Percentiles rank a stretch among this genome's conserved stretches.
These are phyloP conservation scores for Cyberlindnera bimundalis DNA, from an alignment of 805 yeast species.

Conservation along the genomic window DNA sequence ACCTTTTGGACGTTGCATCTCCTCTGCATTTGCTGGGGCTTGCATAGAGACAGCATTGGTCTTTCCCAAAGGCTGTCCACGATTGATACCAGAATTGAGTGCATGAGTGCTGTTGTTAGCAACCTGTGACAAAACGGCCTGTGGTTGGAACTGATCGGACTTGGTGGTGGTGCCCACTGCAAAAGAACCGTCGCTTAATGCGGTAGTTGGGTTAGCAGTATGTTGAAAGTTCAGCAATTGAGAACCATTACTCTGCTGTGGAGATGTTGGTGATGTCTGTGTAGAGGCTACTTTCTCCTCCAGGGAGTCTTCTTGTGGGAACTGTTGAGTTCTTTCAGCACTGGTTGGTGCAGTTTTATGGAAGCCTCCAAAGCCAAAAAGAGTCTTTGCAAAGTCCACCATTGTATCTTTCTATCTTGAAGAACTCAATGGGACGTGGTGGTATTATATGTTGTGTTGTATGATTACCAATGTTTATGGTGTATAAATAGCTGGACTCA, in stretches of 20 bases:
- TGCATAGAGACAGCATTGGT: constrained; percentile 2
- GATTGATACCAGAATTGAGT: not conserved
- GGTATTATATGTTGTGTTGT: too few species aligned
- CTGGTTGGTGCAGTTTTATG: constrained; percentile 19
- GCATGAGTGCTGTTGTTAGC: constrained; percentile 17
- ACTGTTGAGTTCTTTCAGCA: constrained; percentile 12
- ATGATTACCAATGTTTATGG: too few species aligned
- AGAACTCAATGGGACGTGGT: too few species aligned
- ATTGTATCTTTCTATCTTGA: constrained; percentile 20
- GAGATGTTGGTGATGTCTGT: constrained; percentile 9
- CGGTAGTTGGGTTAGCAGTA: constrained; percentile 65
- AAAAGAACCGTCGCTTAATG: constrained; percentile 55
- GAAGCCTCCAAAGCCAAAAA: constrained; percentile 35
- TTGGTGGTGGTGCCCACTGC: constrained; percentile 67
- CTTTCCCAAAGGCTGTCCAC: not conserved
- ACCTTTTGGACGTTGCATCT: constrained; percentile 56
- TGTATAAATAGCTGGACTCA: too few species aligned
- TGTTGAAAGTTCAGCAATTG: constrained; percentile 40
- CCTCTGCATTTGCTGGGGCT: constrained; percentile 4
- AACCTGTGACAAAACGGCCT: constrained; percentile 34
- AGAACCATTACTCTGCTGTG: constrained; percentile 15
- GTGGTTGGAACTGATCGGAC: constrained; percentile 33
- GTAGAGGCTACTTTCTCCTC: constrained; percentile 7
- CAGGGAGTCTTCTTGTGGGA: constrained; percentile 8
- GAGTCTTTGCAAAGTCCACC: constrained; percentile 39